Percentiles rank a stretch among this genome's conserved stretches.
Conservation (phyloP, 1,284 basidiomycete genomes). For the Coniferiporia weirii region DNA sequence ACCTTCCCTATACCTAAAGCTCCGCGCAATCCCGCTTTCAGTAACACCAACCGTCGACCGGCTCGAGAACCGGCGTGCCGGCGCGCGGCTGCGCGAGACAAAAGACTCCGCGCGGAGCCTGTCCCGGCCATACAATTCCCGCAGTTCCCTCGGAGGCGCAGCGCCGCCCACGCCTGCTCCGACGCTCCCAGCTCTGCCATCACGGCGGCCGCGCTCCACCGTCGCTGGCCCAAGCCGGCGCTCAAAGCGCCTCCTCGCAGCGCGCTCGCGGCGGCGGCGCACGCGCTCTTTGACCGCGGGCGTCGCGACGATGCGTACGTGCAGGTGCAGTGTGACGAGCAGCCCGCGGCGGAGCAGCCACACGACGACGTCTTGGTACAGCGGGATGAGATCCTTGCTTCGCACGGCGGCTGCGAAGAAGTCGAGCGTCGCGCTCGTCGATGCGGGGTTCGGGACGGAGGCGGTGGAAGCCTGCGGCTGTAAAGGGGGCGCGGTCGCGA, state of each 20-base stretch:
- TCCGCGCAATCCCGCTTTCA: constrained; percentile 10
- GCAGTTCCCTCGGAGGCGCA: neutral
- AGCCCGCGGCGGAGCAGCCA: constrained; percentile 91
- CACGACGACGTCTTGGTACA: constrained; percentile 80
- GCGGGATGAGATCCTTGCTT: constrained; percentile 58
- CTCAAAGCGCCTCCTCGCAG: constrained; percentile 22
- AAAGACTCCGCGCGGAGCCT: constrained; percentile 4
- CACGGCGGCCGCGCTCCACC: constrained; percentile 9
- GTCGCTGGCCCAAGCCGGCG: neutral
- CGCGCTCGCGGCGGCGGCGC: constrained; percentile 38
- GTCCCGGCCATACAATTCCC: neutral
- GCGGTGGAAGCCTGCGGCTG: neutral
- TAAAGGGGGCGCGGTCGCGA: neutral
- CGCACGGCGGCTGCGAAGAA: constrained; percentile 76
- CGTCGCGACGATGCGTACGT: constrained; percentile 80
- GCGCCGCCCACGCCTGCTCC: neutral
- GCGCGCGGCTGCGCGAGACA: constrained; percentile 2
- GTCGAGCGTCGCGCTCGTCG: constrained; percentile 27
- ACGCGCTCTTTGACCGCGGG: constrained; percentile 69
- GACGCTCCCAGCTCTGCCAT: neutral
- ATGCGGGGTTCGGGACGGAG: constrained; percentile 4
- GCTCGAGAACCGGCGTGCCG: constrained; percentile 5
- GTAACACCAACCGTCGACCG: constrained; percentile 1
- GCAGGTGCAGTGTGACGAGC: constrained; percentile 80
- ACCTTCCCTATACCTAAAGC: constrained; percentile 5